Conservation (phyloP, 495 filamentous ascomycete species). For the Margaritispora aquatica region DNA sequence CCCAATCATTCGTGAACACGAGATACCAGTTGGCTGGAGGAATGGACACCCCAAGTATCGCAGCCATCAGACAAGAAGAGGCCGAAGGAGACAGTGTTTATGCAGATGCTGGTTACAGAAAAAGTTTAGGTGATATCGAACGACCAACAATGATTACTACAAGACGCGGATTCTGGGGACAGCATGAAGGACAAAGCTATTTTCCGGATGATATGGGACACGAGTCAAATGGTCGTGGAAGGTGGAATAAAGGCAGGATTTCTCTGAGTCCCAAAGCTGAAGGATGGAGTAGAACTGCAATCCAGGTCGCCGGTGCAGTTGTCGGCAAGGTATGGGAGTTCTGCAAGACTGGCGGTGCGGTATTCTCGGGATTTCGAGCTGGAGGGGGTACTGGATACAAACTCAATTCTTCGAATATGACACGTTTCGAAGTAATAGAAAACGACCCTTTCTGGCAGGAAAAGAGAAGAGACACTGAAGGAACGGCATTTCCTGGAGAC, state of each 20-base stretch:
- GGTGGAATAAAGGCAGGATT: constrained; percentile 5
- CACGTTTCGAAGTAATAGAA: constrained; percentile 7
- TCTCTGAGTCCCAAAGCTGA: constrained; percentile 9
- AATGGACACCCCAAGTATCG: constrained; percentile 52
- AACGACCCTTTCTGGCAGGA: constrained; percentile 9
- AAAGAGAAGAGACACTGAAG: not conserved
- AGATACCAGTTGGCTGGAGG: constrained; percentile 57
- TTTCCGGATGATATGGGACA: constrained; percentile 26
- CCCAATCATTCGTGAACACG: constrained; percentile 45
- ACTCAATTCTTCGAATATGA: constrained; percentile 4
- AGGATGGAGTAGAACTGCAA: constrained; percentile 40
- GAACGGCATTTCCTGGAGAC: constrained; percentile 35
- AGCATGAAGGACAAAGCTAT: constrained; percentile 13
- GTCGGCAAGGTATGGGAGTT: constrained; percentile 80
- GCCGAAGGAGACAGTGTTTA: constrained; percentile 40
- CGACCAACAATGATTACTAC: constrained; percentile 7
- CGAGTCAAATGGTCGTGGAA: constrained; percentile 18
- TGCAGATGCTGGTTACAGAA: constrained; percentile 48
- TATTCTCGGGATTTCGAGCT: constrained; percentile 79
- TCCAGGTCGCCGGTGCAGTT: constrained; percentile 43
- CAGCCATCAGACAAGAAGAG: constrained; percentile 38
- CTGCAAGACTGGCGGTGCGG: constrained; percentile 52
- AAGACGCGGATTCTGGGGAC: constrained; percentile 21
- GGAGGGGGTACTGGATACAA: constrained; percentile 71
- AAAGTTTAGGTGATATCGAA: constrained; percentile 31